A percentile compares a stretch with the other conserved stretches of the same genome.
Evolutionary conservation across 148 eudicot genomes (phyloP).

Genomic region (Suaeda aralocaspica): DNA sequence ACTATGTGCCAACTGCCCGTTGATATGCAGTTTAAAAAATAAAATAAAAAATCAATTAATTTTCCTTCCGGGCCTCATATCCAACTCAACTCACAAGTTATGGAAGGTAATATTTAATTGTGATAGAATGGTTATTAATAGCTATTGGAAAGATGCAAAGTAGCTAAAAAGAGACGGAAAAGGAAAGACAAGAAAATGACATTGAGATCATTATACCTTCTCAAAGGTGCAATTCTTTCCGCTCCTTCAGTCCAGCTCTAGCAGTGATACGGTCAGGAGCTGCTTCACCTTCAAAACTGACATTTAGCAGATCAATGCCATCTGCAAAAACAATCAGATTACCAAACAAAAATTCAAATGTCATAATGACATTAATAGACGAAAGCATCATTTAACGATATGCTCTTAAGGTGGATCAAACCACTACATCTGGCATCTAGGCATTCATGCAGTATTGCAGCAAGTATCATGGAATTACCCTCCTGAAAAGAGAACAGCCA

Average conservation of each 20-base stretch:
- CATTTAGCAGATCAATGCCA: constrained; percentile 88
- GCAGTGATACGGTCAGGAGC: constrained; percentile 98
- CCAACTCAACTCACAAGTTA: not conserved
- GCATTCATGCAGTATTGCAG: constrained; percentile 83
- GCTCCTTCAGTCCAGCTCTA: constrained; percentile 69
- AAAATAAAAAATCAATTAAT: not conserved
- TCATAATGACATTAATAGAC: not conserved
- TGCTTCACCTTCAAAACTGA: constrained; percentile 76
- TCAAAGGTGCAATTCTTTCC: constrained; percentile 53
- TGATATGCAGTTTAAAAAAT: not conserved
- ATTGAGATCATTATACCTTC: constrained; percentile 47
- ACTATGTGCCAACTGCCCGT: not conserved
- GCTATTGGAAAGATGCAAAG: not conserved
- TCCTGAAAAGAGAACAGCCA: constrained; percentile 93
- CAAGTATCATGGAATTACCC: constrained; percentile 96
- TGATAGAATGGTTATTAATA: not conserved
- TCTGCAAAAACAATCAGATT: constrained; percentile 38
- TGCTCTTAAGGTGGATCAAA: not conserved
- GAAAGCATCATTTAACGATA: constrained; percentile 5
- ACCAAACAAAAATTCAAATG: not conserved
- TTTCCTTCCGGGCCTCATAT: not conserved
- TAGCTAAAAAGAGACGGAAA: not conserved
- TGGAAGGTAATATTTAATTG: not conserved
- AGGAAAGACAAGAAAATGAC: not conserved
- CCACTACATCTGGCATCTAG: constrained; percentile 68